Base-by-base conservation (phyloP, 106 monocot species). In the Agapanthus africanus region DNA sequence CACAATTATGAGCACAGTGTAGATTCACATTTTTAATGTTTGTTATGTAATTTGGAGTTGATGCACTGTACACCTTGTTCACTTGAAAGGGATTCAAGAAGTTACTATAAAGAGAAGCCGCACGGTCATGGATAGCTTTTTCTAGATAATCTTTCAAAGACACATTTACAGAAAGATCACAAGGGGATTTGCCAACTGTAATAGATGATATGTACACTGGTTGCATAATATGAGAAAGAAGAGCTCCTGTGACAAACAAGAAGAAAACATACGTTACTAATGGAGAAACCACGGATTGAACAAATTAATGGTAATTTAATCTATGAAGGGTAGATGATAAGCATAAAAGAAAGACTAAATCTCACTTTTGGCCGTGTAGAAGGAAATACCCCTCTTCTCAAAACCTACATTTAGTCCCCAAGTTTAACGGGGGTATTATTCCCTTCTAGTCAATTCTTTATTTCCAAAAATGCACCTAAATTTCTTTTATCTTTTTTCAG, bases 201-300 rank as follows among this genome's bases (percentile, higher is more conserved):
- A 92, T 71, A 36, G 92, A 85, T 73, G 89, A 84, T 31, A 97
- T 10, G 73, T 89, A 92, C n/a, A 92, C 72, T 19, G 89, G 91
- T 74, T 83, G 72, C 75, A 97, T 57, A 52, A 85, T 66, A 40
- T 81, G 74, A 50, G 79, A 92, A 76, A 92, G 84, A 70, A 92
- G 73, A 66, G 89, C 91, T 80, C 97, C 92, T 95, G 78, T 35
- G 49, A 37, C 38, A 70, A 63, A 73, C 28, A 84, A 65, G 19
- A 49, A 35, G 0, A 68, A 68, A 18, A 66, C 4, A 66, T 51
- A 47, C 70, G 52, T 26, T 13, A 68, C 6, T 54, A 35, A 34
- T 35, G 23, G 15, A 31, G 37, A 38, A 49, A 46, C 22, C 0
- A 27, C 11, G 1, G 28, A 26, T 21, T 27, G 11, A 46, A 46